Conservation (phyloP, 768 basidiomycete genomes). For the Macrocybe gigantea region DNA sequence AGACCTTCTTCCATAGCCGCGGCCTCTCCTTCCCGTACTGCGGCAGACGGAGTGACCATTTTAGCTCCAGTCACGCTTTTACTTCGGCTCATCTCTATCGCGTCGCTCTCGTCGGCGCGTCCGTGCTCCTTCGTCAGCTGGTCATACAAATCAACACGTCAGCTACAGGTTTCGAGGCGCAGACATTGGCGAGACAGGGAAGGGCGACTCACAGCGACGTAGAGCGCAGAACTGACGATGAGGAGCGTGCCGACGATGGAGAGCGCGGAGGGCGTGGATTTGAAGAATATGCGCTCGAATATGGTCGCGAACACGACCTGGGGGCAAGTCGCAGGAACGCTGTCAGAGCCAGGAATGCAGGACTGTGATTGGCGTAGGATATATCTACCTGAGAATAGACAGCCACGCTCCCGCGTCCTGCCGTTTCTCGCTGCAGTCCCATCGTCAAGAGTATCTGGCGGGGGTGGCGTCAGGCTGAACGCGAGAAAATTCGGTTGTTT, state of each 20-base stretch:
- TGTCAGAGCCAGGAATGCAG: not conserved
- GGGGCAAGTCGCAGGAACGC: not conserved
- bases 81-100: not conserved
- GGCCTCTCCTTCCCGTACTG: not conserved
- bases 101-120: not conserved
- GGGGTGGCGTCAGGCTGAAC: too few species aligned
- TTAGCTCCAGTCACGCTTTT: too few species aligned
- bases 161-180: too few species aligned
- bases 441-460: slow-evolving; percentile 2
- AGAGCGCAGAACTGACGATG: slow-evolving; percentile 59
- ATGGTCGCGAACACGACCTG: slow-evolving; percentile 65
- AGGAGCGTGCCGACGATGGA: slow-evolving; percentile 59
- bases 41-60: too few species aligned
- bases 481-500: too few species aligned
- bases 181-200: not conserved
- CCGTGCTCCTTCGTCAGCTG: not conserved
- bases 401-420: slow-evolving; percentile 7
- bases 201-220: slow-evolving; percentile 48
- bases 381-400: slow-evolving; percentile 3
- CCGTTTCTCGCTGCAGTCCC: slow-evolving; percentile 5
- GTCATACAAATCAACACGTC: too few species aligned
- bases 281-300: slow-evolving; percentile 63
- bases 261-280: slow-evolving; percentile 48
- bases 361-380: not conserved
- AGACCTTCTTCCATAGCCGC: not conserved